Evolutionary conservation across 2,329 filamentous ascomycete species (phyloP), one percentile per base, ranked within the genome.

Genomic region (Sphaerulina vaccinii): DNA sequence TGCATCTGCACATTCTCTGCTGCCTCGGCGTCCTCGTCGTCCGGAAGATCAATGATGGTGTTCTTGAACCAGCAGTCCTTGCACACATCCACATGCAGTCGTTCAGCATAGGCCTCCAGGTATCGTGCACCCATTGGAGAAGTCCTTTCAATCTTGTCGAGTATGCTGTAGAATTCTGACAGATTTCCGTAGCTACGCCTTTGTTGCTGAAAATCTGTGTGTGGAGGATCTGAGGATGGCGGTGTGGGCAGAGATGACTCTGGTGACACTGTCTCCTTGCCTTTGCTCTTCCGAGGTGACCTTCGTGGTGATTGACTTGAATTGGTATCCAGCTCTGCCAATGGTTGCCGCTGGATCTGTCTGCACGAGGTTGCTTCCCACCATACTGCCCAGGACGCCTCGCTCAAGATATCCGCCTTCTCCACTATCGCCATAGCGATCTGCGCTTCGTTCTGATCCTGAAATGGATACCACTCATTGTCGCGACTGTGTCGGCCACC

Each of bases 81-180:
- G 40, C 59, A 61, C 6, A 18, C 24, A 24, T 59, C 59, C 5
- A 24, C 18, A 22, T 58, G 52, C 40, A 59, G 40, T 24, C 51
- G 46, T 9, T 58, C 57, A 11, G 59, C 59, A 42, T 61, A 61
- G 11, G 59, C 55, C 36, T 61, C 59, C 6, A 59, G 48, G 40
- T 51, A 61, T 21, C 42, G 36, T 1, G 57, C 55, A 35, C 37
- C 55, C 49, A 59, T 53, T 6, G 52, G 53, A 3, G 55, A 56
- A 9, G 53, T 59, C 18, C 52, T 50, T 39, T 59, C 57, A 35
- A 61, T 54, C 54, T 58, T 61, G 47, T 61, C 59, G 13, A 61
- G 41, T 10, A 57, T 38, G 35, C 49, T 49, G 42, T 61, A 59
- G 29, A 58, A 56, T n/a, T 58, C 55, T 36, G 41, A 16, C n/a